phyloP scores from a whole-genome alignment of 176 grass and related monocot genomes.

The Aegilops speltoides region DNA sequence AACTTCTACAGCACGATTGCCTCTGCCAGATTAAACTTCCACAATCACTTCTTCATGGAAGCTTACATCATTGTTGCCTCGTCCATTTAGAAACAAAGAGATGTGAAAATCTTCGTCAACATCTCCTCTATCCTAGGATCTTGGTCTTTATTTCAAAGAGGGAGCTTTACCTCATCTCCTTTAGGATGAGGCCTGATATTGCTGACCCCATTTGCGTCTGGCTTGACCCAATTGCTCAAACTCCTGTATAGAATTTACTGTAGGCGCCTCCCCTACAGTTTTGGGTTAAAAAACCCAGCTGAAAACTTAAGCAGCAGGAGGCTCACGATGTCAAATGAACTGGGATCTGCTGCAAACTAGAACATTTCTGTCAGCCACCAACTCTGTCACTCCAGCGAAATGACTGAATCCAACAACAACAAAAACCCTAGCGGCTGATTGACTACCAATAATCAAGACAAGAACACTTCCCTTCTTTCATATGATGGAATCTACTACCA shows the following conservation, averaged over 20 bases:
- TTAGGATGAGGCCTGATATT: neutral
- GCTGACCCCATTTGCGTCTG: neutral
- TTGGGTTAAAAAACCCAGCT: neutral
- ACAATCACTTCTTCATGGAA: neutral
- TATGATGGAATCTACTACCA: slow-evolving; percentile 76
- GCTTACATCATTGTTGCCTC: no score
- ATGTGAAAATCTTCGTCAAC: no score
- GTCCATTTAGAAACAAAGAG: no score
- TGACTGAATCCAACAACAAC: neutral
- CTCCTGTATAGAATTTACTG: neutral
- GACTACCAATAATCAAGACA: slow-evolving; percentile 73
- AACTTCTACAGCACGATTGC: neutral
- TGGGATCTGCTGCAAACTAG: no score
- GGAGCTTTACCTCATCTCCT: neutral
- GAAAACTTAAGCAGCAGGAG: neutral
- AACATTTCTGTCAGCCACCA: neutral
- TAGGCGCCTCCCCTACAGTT: neutral
- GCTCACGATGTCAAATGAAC: neutral
- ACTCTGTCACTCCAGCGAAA: neutral
- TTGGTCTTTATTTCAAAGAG: neutral
- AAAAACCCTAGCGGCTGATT: neutral
- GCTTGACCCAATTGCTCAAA: neutral
- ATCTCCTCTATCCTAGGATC: no score
- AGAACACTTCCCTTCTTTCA: slow-evolving; percentile 65
- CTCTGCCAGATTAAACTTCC: neutral